Evolutionary conservation across 805 yeast species (phyloP).

Genomic region (Teunomyces panamensis): DNA sequence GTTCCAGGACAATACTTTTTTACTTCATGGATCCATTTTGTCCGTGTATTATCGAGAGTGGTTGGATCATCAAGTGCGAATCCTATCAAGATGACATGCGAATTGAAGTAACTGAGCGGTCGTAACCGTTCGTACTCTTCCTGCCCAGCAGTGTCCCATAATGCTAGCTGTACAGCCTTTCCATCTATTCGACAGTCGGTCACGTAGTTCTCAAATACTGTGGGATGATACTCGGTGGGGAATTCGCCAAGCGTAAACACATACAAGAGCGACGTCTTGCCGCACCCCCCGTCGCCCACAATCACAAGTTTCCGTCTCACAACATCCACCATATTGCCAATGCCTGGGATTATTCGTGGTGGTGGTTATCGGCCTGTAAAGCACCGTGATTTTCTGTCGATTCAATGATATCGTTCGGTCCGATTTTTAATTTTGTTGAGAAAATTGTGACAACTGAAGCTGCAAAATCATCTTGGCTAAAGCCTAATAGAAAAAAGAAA

Average conservation of each 20-base stretch:
- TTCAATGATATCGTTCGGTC: too few species aligned
- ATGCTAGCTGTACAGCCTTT: slow-evolving; percentile 78
- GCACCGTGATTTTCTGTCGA: not conserved
- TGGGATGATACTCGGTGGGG: slow-evolving; percentile 90
- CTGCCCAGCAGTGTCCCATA: slow-evolving; percentile 98
- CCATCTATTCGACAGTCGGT: slow-evolving; percentile 95
- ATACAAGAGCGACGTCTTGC: slow-evolving; percentile 85
- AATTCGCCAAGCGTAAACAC: slow-evolving; percentile 92
- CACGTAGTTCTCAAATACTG: slow-evolving; percentile 91
- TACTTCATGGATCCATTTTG: slow-evolving; percentile 88
- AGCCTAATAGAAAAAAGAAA: too few species aligned
- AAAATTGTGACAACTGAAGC: too few species aligned
- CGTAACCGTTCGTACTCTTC: slow-evolving; percentile 91
- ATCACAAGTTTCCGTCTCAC: slow-evolving; percentile 70
- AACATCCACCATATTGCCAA: slow-evolving; percentile 25
- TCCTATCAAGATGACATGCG: slow-evolving; percentile 82
- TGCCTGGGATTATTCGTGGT: too few species aligned
- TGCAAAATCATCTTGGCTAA: too few species aligned
- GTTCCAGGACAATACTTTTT: slow-evolving; percentile 74
- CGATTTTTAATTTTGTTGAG: too few species aligned
- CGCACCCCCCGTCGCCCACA: slow-evolving; percentile 95
- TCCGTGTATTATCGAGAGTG: slow-evolving; percentile 74
- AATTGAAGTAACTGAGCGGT: slow-evolving; percentile 83
- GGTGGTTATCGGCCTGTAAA: too few species aligned
- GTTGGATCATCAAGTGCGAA: slow-evolving; percentile 85